Conservation (phyloP, 371 early-diverging fungal species). For the Apophysomyces ossiformis region DNA sequence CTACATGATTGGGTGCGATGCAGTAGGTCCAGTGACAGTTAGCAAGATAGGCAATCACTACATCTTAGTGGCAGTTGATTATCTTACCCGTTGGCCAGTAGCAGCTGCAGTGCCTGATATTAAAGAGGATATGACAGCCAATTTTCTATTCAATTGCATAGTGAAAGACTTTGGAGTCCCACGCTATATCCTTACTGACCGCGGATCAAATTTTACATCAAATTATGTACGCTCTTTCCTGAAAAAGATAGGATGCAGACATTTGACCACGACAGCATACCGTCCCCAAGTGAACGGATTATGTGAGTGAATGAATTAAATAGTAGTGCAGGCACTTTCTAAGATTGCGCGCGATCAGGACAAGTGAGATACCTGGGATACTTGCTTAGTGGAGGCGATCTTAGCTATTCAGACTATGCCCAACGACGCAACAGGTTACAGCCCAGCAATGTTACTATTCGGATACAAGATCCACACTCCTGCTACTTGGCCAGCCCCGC, state of each 20-base stretch:
- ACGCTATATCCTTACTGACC: constrained; percentile 22
- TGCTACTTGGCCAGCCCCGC: constrained; percentile 25
- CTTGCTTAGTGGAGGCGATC: constrained; percentile 14
- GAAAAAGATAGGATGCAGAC: constrained; percentile 19
- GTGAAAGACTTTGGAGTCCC: constrained; percentile 20
- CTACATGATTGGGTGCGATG: constrained; percentile 24
- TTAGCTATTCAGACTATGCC: constrained; percentile 20
- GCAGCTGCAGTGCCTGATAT: constrained; percentile 23
- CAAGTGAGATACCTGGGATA: constrained; percentile 15
- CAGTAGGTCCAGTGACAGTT: constrained; percentile 25
- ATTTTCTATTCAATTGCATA: constrained; percentile 21
- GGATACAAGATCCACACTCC: constrained; percentile 26
- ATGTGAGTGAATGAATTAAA: constrained; percentile 42
- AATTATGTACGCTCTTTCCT: constrained; percentile 11
- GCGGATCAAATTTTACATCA: constrained; percentile 29
- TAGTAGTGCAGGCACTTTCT: constrained; percentile 11
- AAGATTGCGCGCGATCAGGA: constrained; percentile 18
- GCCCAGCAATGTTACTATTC: constrained; percentile 21
- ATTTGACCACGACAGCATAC: constrained; percentile 26
- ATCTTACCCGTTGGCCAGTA: constrained; percentile 29
- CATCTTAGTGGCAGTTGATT: constrained; percentile 26
- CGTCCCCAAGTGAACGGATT: constrained; percentile 38
- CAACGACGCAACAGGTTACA: constrained; percentile 21
- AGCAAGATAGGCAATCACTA: constrained; percentile 21
- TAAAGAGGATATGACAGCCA: constrained; percentile 22